These are phyloP conservation scores for Phalaenopsis equestris DNA, from an alignment of 106 monocot species.

Conservation along the genomic window DNA sequence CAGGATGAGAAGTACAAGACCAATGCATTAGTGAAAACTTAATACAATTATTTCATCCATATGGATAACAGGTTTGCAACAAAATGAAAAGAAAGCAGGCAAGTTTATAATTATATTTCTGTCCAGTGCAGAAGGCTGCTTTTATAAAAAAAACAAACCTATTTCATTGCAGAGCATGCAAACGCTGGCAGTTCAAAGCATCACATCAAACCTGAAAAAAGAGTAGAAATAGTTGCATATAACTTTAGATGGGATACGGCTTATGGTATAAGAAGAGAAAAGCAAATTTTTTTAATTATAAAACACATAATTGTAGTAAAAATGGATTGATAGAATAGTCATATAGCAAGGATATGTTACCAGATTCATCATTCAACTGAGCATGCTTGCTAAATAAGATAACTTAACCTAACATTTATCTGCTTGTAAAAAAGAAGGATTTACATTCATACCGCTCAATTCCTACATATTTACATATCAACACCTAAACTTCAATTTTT, in stretches of 20 bases:
- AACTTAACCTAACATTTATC: no score
- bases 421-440: no score
- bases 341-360: not conserved
- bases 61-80: not conserved
- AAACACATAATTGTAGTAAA: no score
- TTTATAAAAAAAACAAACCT: conserved; percentile 1
- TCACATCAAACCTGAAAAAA: not conserved
- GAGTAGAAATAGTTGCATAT: not conserved
- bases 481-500: no score
- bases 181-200: not conserved
- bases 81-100: not conserved
- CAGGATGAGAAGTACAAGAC: not conserved
- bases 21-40: not conserved
- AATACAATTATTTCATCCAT: not conserved
- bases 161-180: not conserved
- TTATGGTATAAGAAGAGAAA: not conserved
- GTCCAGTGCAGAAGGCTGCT: not conserved
- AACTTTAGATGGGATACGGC: not conserved
- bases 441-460: no score
- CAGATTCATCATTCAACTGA: no score
- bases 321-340: not conserved
- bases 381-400: no score
- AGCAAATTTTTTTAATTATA: not conserved
- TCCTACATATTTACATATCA: no score
- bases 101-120: not conserved